Percentiles rank a stretch among this genome's conserved stretches.
Evolutionary conservation across 139 green algal genomes (phyloP).

Genomic region (Pedinophyceae sp.): DNA sequence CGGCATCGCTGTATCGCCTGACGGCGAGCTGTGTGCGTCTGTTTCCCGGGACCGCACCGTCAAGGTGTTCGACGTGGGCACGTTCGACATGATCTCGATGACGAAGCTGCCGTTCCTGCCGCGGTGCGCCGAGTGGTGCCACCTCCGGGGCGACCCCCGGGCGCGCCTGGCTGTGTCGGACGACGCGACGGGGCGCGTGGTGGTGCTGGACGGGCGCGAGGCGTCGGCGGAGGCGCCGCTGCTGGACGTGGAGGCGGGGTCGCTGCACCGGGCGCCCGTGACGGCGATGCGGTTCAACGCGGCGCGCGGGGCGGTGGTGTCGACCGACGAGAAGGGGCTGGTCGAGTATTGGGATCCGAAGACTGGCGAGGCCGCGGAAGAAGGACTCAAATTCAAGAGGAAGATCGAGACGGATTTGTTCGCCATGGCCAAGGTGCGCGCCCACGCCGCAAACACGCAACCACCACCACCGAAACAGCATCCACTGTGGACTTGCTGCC

Average conservation of each 20-base stretch:
- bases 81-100: constrained; percentile 97
- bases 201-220: constrained; percentile 39
- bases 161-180: constrained; percentile 68
- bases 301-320: constrained; percentile 35
- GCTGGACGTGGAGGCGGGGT: constrained; percentile 25
- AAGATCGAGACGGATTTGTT: constrained; percentile 89
- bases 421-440: constrained; percentile 56
- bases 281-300: constrained; percentile 59
- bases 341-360: constrained; percentile 3
- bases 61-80: constrained; percentile 90
- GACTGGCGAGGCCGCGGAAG: too few species aligned
- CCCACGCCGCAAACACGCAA: constrained; percentile 8
- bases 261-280: constrained; percentile 40
- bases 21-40: constrained; percentile 35
- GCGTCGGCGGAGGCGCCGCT: constrained; percentile 31
- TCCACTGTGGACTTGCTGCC: too few species aligned
- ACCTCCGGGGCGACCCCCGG: constrained; percentile 37
- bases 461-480: too few species aligned
- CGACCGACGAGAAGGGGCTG: constrained; percentile 7
- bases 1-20: constrained; percentile 23
- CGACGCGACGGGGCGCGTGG: constrained; percentile 26
- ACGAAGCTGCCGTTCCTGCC: constrained; percentile 63
- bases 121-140: constrained; percentile 68
- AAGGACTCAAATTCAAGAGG: constrained; percentile 46
- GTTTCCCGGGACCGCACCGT: constrained; percentile 44